Evolutionary conservation across 2,329 filamentous ascomycete species (phyloP).

Genomic region (Cytospora chrysosperma): DNA sequence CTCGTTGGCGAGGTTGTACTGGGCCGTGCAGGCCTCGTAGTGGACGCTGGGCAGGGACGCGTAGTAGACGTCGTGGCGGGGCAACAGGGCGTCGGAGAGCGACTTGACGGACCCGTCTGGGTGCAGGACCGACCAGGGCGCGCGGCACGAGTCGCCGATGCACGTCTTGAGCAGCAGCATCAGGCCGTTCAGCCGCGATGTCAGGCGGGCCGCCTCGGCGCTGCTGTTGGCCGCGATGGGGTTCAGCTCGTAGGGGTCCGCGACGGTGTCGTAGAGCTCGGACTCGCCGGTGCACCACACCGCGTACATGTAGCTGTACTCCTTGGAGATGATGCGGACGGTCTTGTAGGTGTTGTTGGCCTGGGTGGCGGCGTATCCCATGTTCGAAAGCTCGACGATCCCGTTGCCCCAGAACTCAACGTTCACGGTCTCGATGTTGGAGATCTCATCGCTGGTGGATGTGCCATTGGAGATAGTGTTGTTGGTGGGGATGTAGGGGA

Average conservation of each 20-base stretch:
- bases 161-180: conserved; percentile 62
- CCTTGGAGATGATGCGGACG: conserved; percentile 50
- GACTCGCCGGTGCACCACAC: conserved; percentile 69
- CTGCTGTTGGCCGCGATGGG: conserved; percentile 40
- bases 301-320: conserved; percentile 63
- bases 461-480: conserved; percentile 45
- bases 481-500: conserved; percentile 55
- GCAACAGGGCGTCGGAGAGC: conserved; percentile 50
- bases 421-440: conserved; percentile 53
- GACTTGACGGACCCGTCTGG: conserved; percentile 51
- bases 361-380: conserved; percentile 26
- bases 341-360: conserved; percentile 61
- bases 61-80: conserved; percentile 54
- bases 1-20: conserved; percentile 23
- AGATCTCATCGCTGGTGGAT: conserved; percentile 27
- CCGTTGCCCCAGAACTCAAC: conserved; percentile 57
- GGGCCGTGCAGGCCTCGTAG: conserved; percentile 14
- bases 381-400: conserved; percentile 40
- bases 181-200: conserved; percentile 56
- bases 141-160: conserved; percentile 50
- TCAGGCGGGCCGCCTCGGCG: conserved; percentile 38
- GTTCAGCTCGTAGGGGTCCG: conserved; percentile 51
- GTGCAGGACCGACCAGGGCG: conserved; percentile 60
- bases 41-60: conserved; percentile 20
- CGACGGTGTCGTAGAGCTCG: conserved; percentile 63